Conservation (phyloP, 176 grass and related monocot genomes). For the Paspalum vaginatum region DNA sequence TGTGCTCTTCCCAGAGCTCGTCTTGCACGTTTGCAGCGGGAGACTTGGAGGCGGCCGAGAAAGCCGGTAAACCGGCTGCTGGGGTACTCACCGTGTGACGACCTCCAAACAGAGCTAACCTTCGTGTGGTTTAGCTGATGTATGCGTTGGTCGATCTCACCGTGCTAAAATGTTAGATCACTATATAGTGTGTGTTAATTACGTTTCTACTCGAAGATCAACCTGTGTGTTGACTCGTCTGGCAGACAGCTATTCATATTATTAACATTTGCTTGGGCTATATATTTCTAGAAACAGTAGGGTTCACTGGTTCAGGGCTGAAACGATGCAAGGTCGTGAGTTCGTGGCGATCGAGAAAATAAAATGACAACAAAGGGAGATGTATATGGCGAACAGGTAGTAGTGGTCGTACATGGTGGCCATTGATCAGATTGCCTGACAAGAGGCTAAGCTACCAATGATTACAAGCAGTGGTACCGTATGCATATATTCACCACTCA, state of each 20-base stretch:
- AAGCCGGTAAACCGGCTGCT: background rate
- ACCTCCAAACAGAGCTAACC: background rate
- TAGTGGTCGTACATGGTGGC: background rate
- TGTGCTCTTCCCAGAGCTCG: slow-evolving; percentile 29
- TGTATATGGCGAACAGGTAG: background rate
- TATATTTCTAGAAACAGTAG: background rate
- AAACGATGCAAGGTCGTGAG: background rate
- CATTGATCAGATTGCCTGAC: background rate
- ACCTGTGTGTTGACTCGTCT: background rate
- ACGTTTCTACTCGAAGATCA: background rate
- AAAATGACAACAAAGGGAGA: background rate
- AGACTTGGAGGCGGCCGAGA: slow-evolving; percentile 23
- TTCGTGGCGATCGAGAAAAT: background rate
- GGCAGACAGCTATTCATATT: too few species aligned
- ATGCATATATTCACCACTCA: background rate
- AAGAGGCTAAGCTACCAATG: slow-evolving; percentile 23
- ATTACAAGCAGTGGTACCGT: background rate
- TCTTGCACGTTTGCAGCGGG: slow-evolving; percentile 22
- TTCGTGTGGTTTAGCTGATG: background rate
- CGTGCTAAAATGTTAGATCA: background rate
- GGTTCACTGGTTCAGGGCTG: background rate
- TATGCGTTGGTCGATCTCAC: background rate
- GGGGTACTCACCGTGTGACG: background rate
- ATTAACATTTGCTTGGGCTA: background rate
- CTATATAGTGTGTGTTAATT: background rate